Conservation (phyloP, 768 basidiomycete genomes). For the Cubamyces sp. region DNA sequence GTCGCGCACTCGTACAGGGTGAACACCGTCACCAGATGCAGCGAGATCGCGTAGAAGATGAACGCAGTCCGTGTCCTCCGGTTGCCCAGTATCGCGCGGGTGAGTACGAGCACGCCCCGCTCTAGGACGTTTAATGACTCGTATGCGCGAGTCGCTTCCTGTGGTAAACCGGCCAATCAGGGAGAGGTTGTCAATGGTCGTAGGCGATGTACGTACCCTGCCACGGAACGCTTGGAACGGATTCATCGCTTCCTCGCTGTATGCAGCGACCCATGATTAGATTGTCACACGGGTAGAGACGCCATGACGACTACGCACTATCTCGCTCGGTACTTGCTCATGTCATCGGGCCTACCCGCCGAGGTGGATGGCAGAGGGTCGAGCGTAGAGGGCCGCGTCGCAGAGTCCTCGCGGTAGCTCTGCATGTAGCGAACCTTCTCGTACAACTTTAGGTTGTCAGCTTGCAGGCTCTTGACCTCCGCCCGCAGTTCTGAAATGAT, state of each 20-base stretch:
- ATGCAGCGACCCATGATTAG: not conserved
- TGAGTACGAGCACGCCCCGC: slow-evolving; percentile 82
- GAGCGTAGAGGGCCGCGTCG: slow-evolving; percentile 59
- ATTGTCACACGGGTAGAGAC: not conserved
- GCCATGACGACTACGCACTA: slow-evolving; percentile 48
- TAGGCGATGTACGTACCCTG: slow-evolving; percentile 59
- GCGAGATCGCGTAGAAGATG: slow-evolving; percentile 78
- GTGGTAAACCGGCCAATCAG: slow-evolving; percentile 10
- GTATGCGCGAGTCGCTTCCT: slow-evolving; percentile 97
- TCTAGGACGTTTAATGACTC: slow-evolving; percentile 91
- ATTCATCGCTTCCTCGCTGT: slow-evolving; percentile 89
- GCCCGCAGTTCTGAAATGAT: slow-evolving; percentile 91
- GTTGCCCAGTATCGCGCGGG: slow-evolving; percentile 85
- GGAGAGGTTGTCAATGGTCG: not conserved
- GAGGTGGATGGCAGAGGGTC: slow-evolving; percentile 62
- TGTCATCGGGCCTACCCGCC: slow-evolving; percentile 60
- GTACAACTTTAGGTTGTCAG: slow-evolving; percentile 96
- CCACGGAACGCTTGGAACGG: slow-evolving; percentile 98
- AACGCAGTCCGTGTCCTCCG: slow-evolving; percentile 89
- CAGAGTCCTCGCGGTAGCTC: slow-evolving; percentile 82
- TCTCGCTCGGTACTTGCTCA: slow-evolving; percentile 86
- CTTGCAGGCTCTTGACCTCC: slow-evolving; percentile 76
- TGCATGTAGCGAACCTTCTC: slow-evolving; percentile 99
- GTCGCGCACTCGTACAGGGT: slow-evolving; percentile 75
- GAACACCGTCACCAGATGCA: slow-evolving; percentile 84